Evolutionary conservation across 805 yeast species (phyloP).

Genomic region (Maudiozyma saulgeensis): DNA sequence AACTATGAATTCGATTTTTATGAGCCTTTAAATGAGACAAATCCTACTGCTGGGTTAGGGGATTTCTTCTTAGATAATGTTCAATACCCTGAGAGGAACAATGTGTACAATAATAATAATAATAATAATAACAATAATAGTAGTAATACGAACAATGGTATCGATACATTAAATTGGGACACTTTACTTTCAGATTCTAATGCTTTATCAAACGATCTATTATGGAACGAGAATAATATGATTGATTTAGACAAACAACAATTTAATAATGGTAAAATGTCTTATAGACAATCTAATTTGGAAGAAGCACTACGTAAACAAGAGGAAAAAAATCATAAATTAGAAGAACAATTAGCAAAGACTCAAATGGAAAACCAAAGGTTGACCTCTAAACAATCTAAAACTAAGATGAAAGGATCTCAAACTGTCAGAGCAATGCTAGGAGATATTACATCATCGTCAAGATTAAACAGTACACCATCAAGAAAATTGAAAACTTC

Average conservation of each 20-base stretch:
- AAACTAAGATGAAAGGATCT: slow-evolving; percentile 5
- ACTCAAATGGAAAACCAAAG: slow-evolving; percentile 25
- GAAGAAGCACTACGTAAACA: slow-evolving; percentile 24
- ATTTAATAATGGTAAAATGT: too few species aligned
- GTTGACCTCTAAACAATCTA: slow-evolving; percentile 12
- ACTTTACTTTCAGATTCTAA: background rate
- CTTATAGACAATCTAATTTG: slow-evolving; percentile 19
- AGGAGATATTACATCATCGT: slow-evolving; percentile 8
- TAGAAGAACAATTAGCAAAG: slow-evolving; percentile 22
- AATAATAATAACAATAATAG: background rate
- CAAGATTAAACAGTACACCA: slow-evolving; percentile 10
- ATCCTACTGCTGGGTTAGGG: background rate
- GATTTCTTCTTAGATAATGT: slow-evolving; percentile 1
- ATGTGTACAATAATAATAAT: background rate
- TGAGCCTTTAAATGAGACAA: background rate
- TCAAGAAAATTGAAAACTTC: slow-evolving; percentile 5
- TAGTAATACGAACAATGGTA: background rate
- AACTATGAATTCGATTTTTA: background rate
- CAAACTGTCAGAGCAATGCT: slow-evolving; percentile 1
- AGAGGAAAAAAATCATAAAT: slow-evolving; percentile 20
- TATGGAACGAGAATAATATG: slow-evolving; percentile 8
- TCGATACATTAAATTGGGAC: background rate
- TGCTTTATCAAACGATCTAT: slow-evolving; percentile 7
- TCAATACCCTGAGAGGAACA: background rate
- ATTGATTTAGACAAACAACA: background rate